phyloP scores from a whole-genome alignment of 2,329 filamentous ascomycete species.

The Lachnellula arida region DNA sequence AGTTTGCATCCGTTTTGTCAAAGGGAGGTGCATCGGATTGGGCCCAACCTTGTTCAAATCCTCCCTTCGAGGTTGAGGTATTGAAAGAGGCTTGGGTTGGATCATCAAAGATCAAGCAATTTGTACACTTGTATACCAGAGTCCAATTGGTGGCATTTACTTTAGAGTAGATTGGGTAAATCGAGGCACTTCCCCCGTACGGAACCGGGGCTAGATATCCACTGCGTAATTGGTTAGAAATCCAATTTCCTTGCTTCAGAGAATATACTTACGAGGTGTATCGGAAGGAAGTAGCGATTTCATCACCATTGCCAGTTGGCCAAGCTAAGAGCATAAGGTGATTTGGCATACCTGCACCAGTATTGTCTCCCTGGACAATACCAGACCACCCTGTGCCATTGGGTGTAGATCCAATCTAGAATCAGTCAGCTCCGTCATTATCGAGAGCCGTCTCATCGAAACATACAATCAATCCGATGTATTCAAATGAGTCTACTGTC shows the following conservation, averaged over 20 bases:
- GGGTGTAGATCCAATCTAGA: constrained; percentile 38
- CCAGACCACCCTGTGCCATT: constrained; percentile 53
- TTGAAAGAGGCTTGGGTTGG: constrained; percentile 39
- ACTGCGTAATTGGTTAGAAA: constrained; percentile 21
- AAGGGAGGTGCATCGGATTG: constrained; percentile 39
- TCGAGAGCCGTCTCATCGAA: not conserved
- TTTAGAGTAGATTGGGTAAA: constrained; percentile 55
- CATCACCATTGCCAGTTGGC: constrained; percentile 41
- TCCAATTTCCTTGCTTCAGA: not conserved
- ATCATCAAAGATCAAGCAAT: constrained; percentile 51
- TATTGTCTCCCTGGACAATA: constrained; percentile 47
- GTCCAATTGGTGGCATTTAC: constrained; percentile 56
- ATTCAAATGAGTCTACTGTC: constrained; percentile 47
- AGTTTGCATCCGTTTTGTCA: constrained; percentile 40
- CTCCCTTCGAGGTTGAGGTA: constrained; percentile 41
- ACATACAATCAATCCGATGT: constrained; percentile 54
- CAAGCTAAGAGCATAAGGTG: constrained; percentile 55
- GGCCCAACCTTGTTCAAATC: constrained; percentile 51
- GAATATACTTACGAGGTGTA: constrained; percentile 39
- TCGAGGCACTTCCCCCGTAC: constrained; percentile 57
- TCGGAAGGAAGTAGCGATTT: constrained; percentile 54
- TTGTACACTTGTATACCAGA: constrained; percentile 61
- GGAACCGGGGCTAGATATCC: constrained; percentile 55
- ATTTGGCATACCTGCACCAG: constrained; percentile 45
- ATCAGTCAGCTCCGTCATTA: constrained; percentile 3